Evolutionary conservation across 352 stramenopile species (phyloP).

Genomic region (Pythium brachiatum): DNA sequence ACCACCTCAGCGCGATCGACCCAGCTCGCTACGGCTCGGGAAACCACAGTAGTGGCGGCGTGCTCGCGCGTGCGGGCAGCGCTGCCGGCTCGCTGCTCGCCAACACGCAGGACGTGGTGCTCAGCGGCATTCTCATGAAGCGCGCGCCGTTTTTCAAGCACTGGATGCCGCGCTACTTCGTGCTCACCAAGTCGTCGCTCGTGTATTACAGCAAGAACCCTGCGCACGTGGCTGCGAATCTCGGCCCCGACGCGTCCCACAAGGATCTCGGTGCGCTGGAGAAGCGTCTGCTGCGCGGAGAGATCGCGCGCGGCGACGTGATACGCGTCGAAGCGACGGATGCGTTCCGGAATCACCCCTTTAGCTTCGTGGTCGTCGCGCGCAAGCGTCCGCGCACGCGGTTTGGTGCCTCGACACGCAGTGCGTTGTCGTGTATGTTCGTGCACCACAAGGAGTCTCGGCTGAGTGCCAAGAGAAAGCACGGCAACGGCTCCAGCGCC

Average conservation of each 20-base stretch:
- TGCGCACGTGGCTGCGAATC: conserved; percentile 5
- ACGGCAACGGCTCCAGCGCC: neutral
- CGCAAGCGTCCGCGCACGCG: conserved; percentile 47
- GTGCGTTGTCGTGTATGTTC: conserved; percentile 42
- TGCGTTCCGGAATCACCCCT: conserved; percentile 57
- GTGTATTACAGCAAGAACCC: conserved; percentile 78
- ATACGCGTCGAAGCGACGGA: conserved; percentile 59
- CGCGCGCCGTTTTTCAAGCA: conserved; percentile 75
- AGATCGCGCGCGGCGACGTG: conserved; percentile 56
- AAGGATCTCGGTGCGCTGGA: conserved; percentile 48
- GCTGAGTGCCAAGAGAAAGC: conserved; percentile 29
- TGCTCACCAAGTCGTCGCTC: conserved; percentile 56
- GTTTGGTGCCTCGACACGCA: conserved; percentile 17
- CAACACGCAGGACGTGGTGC: conserved; percentile 46
- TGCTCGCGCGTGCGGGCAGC: conserved; percentile 20
- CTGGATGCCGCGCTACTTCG: conserved; percentile 68
- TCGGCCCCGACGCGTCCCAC: conserved; percentile 26
- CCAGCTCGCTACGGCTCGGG: conserved; percentile 2
- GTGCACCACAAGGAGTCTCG: conserved; percentile 62
- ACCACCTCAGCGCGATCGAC: conserved; percentile 24
- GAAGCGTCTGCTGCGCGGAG: conserved; percentile 63
- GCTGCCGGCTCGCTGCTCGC: conserved; percentile 9
- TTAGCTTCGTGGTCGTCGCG: conserved; percentile 59
- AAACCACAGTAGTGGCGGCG: conserved; percentile 4
- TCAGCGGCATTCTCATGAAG: conserved; percentile 62